A percentile compares a stretch with the other conserved stretches of the same genome.
These are phyloP conservation scores for Phytophthora capsici DNA, from an alignment of 352 stramenopile species.

Conservation along the genomic window DNA sequence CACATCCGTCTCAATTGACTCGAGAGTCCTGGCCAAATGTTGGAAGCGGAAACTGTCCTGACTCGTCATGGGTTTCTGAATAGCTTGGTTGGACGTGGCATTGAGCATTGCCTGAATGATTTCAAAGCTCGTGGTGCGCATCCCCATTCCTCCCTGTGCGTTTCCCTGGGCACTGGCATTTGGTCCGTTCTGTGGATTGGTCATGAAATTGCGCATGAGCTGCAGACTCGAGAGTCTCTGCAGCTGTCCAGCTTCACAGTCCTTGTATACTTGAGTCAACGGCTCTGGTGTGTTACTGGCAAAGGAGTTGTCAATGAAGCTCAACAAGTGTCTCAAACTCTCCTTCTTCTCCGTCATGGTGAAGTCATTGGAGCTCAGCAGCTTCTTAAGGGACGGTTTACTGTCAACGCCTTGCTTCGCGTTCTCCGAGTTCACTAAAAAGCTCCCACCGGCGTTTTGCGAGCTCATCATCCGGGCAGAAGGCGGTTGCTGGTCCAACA, in stretches of 20 bases:
- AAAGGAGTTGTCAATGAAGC: constrained; percentile 88
- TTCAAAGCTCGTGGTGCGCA: constrained; percentile 84
- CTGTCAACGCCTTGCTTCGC: constrained; percentile 30
- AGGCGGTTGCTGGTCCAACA: constrained; percentile 74
- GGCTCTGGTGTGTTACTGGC: constrained; percentile 74
- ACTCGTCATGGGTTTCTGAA: constrained; percentile 89
- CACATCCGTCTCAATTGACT: constrained; percentile 86
- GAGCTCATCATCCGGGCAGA: constrained; percentile 55
- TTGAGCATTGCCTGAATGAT: constrained; percentile 91
- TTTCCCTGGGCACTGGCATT: neutral
- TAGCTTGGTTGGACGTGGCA: constrained; percentile 81
- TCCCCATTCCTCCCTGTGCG: constrained; percentile 48
- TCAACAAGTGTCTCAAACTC: constrained; percentile 79
- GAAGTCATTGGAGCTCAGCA: constrained; percentile 86
- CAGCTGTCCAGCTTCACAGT: constrained; percentile 72
- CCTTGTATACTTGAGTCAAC: constrained; percentile 84
- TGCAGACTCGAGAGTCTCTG: constrained; percentile 80
- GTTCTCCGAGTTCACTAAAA: constrained; percentile 62
- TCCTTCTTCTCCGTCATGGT: constrained; percentile 89
- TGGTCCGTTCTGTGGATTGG: constrained; percentile 13
- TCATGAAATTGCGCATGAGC: constrained; percentile 84
- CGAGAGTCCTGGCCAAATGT: constrained; percentile 75
- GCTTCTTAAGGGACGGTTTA: constrained; percentile 77
- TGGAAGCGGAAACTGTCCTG: constrained; percentile 90
- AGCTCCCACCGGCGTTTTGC: constrained; percentile 49